These are phyloP conservation scores for Singerocomus inundabilis DNA, from an alignment of 1,284 basidiomycete genomes.

Conservation along the genomic window DNA sequence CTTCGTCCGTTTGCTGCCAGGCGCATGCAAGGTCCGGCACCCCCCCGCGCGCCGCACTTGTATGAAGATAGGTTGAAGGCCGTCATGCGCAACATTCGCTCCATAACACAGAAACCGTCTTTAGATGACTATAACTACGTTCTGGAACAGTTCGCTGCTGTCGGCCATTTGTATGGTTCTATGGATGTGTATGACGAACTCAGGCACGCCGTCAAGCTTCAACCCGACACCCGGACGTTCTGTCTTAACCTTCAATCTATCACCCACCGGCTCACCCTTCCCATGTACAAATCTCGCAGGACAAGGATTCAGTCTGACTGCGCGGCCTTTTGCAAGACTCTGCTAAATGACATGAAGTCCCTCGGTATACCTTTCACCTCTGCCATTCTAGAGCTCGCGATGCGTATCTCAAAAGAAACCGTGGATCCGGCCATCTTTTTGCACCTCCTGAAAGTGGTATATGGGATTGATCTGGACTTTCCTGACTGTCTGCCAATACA, in stretches of 20 bases:
- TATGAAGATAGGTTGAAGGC: slow-evolving; percentile 63
- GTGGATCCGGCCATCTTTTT: slow-evolving; percentile 53
- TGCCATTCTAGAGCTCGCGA: slow-evolving; percentile 58
- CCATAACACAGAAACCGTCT: slow-evolving; percentile 46
- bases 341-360: slow-evolving; percentile 57
- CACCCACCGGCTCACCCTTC: slow-evolving; percentile 61
- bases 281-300: slow-evolving; percentile 41
- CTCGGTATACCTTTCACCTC: slow-evolving; percentile 49
- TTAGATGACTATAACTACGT: slow-evolving; percentile 72
- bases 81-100: slow-evolving; percentile 66
- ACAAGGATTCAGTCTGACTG: slow-evolving; percentile 40
- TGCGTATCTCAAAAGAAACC: slow-evolving; percentile 67
- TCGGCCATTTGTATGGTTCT: slow-evolving; percentile 61
- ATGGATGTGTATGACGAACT: slow-evolving; percentile 63
- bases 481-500: slow-evolving; percentile 51
- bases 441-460: slow-evolving; percentile 57
- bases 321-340: slow-evolving; percentile 44
- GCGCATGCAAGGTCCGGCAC: slow-evolving; percentile 37
- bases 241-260: slow-evolving; percentile 65
- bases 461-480: slow-evolving; percentile 70
- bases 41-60: slow-evolving; percentile 41
- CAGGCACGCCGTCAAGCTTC: slow-evolving; percentile 37
- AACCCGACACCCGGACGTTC: slow-evolving; percentile 54
- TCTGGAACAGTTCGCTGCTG: slow-evolving; percentile 67
- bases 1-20: slow-evolving; percentile 46